Percentiles rank a stretch among this genome's conserved stretches.
Conservation (phyloP, 768 basidiomycete species). For the Boletus subcaerulescens region DNA sequence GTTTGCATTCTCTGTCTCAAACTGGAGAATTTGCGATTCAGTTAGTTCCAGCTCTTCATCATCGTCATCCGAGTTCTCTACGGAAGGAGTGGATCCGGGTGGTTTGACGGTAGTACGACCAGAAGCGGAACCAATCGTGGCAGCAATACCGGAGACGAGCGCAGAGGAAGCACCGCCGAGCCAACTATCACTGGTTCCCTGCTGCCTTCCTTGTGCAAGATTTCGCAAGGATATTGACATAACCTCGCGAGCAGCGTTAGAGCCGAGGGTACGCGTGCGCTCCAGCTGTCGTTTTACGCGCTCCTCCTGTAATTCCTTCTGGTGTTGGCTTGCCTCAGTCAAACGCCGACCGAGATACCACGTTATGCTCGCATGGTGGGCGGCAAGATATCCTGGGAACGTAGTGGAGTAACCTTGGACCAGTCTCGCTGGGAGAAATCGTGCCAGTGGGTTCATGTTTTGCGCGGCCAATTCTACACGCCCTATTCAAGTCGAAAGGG, state of each 20-base stretch:
- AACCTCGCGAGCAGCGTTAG: slow-evolving; percentile 66
- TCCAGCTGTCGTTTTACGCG: slow-evolving; percentile 87
- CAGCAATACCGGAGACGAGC: slow-evolving; percentile 53
- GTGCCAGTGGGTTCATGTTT: slow-evolving; percentile 60
- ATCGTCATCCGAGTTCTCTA: slow-evolving; percentile 54
- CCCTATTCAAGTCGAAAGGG: slow-evolving; percentile 39
- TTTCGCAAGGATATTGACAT: slow-evolving; percentile 41
- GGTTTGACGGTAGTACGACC: slow-evolving; percentile 27
- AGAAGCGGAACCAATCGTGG: slow-evolving; percentile 53
- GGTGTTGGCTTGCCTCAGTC: slow-evolving; percentile 70
- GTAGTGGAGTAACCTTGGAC: slow-evolving; percentile 50
- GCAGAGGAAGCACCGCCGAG: slow-evolving; percentile 57
- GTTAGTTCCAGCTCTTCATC: slow-evolving; percentile 82
- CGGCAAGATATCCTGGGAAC: slow-evolving; percentile 68
- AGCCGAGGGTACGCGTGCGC: slow-evolving; percentile 77
- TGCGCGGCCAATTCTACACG: slow-evolving; percentile 65
- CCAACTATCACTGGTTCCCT: slow-evolving; percentile 47
- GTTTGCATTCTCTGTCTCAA: slow-evolving; percentile 87
- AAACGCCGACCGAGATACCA: slow-evolving; percentile 87
- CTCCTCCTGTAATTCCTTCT: slow-evolving; percentile 92
- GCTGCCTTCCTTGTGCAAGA: slow-evolving; percentile 18
- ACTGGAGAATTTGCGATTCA: slow-evolving; percentile 85
- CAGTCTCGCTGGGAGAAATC: slow-evolving; percentile 71
- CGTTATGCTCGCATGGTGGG: slow-evolving; percentile 89
- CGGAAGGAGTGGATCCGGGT: slow-evolving; percentile 32